Percentiles rank a stretch among this genome's conserved stretches.
Evolutionary conservation across 164 flowering plant genomes (phyloP).

Genomic region (Magnolia changhungtana): DNA sequence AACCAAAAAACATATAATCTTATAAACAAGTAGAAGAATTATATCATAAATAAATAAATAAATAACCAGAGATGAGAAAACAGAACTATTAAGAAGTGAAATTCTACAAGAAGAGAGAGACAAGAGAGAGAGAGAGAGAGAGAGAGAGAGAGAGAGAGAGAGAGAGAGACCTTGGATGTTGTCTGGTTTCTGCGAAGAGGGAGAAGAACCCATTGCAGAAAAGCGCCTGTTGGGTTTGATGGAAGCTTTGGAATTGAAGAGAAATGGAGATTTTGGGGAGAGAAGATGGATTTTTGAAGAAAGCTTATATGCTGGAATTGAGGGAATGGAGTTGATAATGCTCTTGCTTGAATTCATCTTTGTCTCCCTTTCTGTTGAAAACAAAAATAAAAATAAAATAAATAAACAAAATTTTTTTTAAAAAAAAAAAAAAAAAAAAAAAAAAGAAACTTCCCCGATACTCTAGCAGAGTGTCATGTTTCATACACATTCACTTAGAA

Average conservation of each 20-base stretch:
- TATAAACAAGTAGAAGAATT: background rate
- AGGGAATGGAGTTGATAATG: background rate
- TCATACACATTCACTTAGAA: too few species aligned
- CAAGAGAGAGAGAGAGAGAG: background rate
- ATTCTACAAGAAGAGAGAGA: background rate
- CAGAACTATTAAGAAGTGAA: background rate
- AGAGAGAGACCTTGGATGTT: conserved; percentile 21
- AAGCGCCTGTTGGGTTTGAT: conserved; percentile 5
- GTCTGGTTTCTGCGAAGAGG: conserved; percentile 24
- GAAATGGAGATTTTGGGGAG: background rate
- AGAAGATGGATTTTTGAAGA: background rate
- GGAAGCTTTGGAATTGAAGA: conserved; percentile 1
- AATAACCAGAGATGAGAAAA: background rate
- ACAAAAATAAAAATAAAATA: background rate
- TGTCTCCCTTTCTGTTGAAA: background rate
- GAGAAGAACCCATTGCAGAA: conserved; percentile 23
- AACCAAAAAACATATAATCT: background rate
- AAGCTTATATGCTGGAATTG: background rate
- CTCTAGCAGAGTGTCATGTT: too few species aligned
- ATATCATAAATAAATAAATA: background rate
- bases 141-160: background rate
- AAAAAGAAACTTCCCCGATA: too few species aligned
- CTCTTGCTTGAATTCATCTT: background rate
- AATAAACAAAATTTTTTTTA: too few species aligned
- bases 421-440: too few species aligned